Evolutionary conservation across 108 stramenopile species (phyloP).

Genomic region (Schizochytrium sp.): DNA sequence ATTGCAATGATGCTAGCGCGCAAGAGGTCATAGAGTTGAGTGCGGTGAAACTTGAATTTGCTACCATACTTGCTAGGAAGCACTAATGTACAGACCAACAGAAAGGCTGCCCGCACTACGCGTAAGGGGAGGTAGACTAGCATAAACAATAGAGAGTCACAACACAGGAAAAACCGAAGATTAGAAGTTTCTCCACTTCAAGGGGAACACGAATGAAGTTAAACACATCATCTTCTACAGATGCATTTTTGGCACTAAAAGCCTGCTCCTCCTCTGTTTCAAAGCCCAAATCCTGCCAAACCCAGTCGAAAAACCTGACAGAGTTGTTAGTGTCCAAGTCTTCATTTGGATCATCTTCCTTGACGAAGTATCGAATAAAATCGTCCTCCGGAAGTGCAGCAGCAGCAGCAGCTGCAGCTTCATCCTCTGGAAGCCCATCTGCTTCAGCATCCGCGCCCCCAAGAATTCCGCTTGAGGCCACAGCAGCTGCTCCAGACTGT

Average conservation of each 20-base stretch:
- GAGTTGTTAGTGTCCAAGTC: neutral
- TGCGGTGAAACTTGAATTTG: conserved; percentile 67
- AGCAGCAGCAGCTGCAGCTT: neutral
- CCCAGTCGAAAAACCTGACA: conserved; percentile 30
- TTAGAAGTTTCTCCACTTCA: conserved; percentile 86
- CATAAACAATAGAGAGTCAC: conserved; percentile 93
- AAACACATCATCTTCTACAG: conserved; percentile 85
- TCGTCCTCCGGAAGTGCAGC: conserved; percentile 55
- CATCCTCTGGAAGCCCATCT: neutral
- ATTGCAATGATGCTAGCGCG: conserved; percentile 82
- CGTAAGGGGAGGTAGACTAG: conserved; percentile 88
- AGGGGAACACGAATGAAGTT: conserved; percentile 93
- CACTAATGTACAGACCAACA: conserved; percentile 63
- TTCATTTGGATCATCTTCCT: conserved; percentile 51
- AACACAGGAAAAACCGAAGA: conserved; percentile 89
- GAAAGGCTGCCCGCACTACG: conserved; percentile 51
- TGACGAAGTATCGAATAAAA: conserved; percentile 45
- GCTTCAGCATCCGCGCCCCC: neutral
- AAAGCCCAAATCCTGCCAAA: conserved; percentile 52
- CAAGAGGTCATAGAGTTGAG: conserved; percentile 88
- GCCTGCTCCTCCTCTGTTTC: conserved; percentile 53
- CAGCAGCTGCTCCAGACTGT: neutral
- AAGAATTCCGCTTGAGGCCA: neutral
- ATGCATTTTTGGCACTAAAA: conserved; percentile 1
- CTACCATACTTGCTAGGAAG: conserved; percentile 14